Conservation (phyloP, 148 eudicot genomes). For the Camellia sinensis region DNA sequence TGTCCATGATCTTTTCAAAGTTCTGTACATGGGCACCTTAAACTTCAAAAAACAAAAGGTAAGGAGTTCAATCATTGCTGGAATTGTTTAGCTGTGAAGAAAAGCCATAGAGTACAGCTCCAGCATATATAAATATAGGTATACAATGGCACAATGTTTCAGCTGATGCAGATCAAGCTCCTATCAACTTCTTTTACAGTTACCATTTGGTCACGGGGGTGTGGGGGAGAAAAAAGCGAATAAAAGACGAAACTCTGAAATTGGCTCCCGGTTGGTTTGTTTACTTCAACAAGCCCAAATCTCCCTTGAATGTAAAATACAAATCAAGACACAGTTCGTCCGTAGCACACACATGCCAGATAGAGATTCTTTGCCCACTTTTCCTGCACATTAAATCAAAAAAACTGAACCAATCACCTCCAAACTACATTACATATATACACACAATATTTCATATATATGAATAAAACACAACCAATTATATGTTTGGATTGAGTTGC, state of each 20-base stretch:
- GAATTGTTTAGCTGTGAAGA: no score
- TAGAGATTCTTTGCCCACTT: constrained; percentile 88
- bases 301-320: constrained; percentile 15
- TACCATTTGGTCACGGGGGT: no score
- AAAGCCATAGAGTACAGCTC: no score
- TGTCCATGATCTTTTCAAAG: no score
- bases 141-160: neutral
- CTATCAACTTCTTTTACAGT: neutral
- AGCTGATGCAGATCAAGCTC: neutral
- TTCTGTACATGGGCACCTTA: no score
- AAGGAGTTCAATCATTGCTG: no score
- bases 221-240: neutral
- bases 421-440: neutral
- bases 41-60: no score
- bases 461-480: no score
- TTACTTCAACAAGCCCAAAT: neutral
- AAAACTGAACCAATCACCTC: neutral
- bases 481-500: neutral
- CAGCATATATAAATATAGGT: neutral
- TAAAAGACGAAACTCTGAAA: constrained; percentile 5
- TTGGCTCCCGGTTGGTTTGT: constrained; percentile 11
- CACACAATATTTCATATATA: no score
- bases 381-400: constrained; percentile 46
- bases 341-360: constrained; percentile 72
- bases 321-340: constrained; percentile 71